These are phyloP conservation scores for Hansenula lynferdii DNA, from an alignment of 1,139 yeast species.

Conservation along the genomic window DNA sequence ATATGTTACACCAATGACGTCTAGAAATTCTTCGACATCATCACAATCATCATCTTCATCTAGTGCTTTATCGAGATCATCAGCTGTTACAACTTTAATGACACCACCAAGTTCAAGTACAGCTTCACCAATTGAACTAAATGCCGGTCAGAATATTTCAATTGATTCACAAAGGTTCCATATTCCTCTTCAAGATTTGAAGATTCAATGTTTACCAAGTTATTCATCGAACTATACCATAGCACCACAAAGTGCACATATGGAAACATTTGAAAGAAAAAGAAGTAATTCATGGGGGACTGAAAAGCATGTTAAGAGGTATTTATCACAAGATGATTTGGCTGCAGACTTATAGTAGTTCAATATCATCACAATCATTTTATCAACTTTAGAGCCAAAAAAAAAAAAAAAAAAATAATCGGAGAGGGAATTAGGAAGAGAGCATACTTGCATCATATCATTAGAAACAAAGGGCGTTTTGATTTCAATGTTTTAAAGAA, in stretches of 20 bases:
- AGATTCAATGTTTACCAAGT: conserved; percentile 2
- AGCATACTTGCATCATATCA: too few relatives aligned
- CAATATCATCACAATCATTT: too few relatives aligned
- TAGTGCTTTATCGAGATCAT: conserved; percentile 1
- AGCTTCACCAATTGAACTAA: conserved; percentile 21
- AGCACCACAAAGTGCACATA: background rate
- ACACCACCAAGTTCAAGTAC: conserved; percentile 23
- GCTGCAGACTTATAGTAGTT: background rate
- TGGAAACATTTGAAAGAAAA: background rate
- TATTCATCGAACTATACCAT: conserved; percentile 1
- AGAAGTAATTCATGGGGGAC: conserved; percentile 1
- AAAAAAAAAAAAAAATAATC: too few relatives aligned
- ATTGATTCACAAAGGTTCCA: background rate
- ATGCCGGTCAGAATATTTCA: conserved; percentile 1
- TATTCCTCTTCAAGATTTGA: background rate
- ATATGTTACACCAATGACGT: conserved; percentile 4
- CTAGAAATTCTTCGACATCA: conserved; percentile 5
- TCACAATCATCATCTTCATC: conserved; percentile 1
- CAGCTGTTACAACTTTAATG: conserved; percentile 10
- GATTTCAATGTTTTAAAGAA: too few relatives aligned
- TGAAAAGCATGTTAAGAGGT: background rate
- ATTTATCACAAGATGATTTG: background rate
- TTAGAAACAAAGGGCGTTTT: too few relatives aligned
- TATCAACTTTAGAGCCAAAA: too few relatives aligned
- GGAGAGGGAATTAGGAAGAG: too few relatives aligned